Base-by-base conservation (phyloP, 2,329 filamentous ascomycete species). In the Diaporthe nobilis region DNA sequence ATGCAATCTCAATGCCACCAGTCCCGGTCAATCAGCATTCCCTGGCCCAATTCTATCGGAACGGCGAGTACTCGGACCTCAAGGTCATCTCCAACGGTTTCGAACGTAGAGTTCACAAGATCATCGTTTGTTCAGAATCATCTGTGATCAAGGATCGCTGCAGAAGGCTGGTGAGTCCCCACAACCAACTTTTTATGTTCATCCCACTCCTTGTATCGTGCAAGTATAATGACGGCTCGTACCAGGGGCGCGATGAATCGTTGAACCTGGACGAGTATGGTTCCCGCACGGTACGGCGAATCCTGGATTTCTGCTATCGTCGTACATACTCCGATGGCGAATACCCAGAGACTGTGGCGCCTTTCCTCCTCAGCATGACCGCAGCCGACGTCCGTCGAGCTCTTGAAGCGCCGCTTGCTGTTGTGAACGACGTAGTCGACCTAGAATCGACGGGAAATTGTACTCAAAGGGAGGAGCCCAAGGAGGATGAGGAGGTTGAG, bases 281-380 rank as follows among this genome's bases (percentile, higher is more conserved):
- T 25, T 0, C 22, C 9, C 12, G 17, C 2, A 61, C 37, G 17
- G 13, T 61, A 22, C n/a, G 22, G 4, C 58, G 58, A 3, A n/a
- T 61, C 37, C 12, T 61, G 13, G 37, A 42, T 28, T 61, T 61
- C 37, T 61, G 58, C 37, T 61, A 61, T n/a, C 58, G 13, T n/a
- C 58, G 58, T 42, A 61, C 58, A 10, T 61, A 61, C n/a, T 20
- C 22, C 3, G 58, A 61, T 20, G n/a, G 22, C 4, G 58, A 61
- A 15, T 61, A 9, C 10, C 58, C 58, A n/a, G 37, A 25, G 22
- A 42, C 9, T 1, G 37, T 42, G 37, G 37, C 58, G 7, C 37
- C 58, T 4, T 61, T 61, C 7, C 58, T 28, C 12, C 37, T 15
- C n/a, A 39, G 5, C 4, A 42, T 61, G 58, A 42, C 58, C 3